phyloP scores from a whole-genome alignment of 371 early-diverging fungal genomes.

The Mucor racemosus region DNA sequence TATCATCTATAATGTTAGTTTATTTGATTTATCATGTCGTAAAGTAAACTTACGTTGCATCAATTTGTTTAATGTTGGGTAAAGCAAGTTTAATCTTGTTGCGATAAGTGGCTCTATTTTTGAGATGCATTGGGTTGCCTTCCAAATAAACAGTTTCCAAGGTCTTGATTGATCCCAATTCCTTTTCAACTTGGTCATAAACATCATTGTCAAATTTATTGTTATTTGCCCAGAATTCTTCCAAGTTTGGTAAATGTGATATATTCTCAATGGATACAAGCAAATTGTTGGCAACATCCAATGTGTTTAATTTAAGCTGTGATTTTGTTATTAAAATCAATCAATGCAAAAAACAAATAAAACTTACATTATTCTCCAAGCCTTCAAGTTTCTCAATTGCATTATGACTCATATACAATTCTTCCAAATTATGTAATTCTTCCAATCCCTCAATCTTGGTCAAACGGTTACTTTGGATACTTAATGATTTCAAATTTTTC shows the following conservation, averaged over 20 bases:
- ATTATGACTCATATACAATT: constrained; percentile 90
- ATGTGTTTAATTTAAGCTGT: constrained; percentile 67
- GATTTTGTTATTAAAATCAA: neutral
- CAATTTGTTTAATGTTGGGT: constrained; percentile 90
- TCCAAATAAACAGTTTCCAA: constrained; percentile 93
- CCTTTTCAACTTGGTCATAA: constrained; percentile 77
- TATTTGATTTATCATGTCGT: neutral
- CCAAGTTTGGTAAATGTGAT: constrained; percentile 68
- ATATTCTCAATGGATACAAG: constrained; percentile 81
- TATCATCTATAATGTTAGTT: neutral
- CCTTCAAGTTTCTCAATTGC: constrained; percentile 75
- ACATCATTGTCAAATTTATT: constrained; percentile 73
- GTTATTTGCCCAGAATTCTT: constrained; percentile 93
- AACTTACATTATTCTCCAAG: constrained; percentile 73
- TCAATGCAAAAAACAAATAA: neutral
- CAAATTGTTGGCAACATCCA: constrained; percentile 88
- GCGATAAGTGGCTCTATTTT: constrained; percentile 82
- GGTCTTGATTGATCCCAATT: constrained; percentile 66
- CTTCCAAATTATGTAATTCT: constrained; percentile 72
- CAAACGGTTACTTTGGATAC: constrained; percentile 88
- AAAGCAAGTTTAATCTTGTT: constrained; percentile 86
- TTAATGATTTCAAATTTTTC: constrained; percentile 74
- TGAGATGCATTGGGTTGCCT: constrained; percentile 89
- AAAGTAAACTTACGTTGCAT: constrained; percentile 68
- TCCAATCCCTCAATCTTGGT: constrained; percentile 79